A percentile compares a stretch with the other conserved stretches of the same genome.
phyloP scores from a whole-genome alignment of 2,329 filamentous ascomycete genomes.

The Trichoderma endophyticum region DNA sequence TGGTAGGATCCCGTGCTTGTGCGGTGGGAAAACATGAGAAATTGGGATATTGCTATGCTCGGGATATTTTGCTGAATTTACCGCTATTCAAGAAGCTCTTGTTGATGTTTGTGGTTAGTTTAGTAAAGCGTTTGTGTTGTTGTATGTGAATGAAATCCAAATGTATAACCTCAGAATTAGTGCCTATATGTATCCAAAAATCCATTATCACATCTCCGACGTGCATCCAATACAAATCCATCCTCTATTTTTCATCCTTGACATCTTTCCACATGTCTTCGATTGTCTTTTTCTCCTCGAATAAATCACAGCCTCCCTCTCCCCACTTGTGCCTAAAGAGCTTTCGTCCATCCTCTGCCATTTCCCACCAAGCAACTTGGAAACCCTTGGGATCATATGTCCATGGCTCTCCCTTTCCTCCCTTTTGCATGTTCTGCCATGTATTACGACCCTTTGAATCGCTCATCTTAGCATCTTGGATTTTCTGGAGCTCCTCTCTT shows the following conservation, averaged over 20 bases:
- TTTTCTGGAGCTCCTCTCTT: neutral
- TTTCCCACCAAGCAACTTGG: conserved; percentile 14
- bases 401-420: conserved; percentile 15
- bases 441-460: conserved; percentile 7
- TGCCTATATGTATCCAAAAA: neutral
- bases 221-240: neutral
- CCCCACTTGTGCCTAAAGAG: conserved; percentile 8
- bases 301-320: neutral
- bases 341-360: conserved; percentile 1
- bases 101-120: too few relatives aligned
- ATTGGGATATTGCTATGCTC: neutral
- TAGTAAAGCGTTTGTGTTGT: too few relatives aligned
- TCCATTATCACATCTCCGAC: neutral
- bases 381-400: conserved; percentile 14
- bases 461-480: neutral
- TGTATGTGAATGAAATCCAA: neutral
- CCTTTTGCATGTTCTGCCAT: conserved; percentile 17
- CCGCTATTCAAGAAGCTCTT: neutral
- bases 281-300: neutral
- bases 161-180: neutral
- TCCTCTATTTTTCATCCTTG: neutral
- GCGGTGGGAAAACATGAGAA: neutral
- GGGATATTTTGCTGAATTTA: neutral
- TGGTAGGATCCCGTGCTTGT: neutral
- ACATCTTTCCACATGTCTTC: conserved; percentile 1